Evolutionary conservation across 306 rosid species (phyloP).

Genomic region (Pueraria montana): DNA sequence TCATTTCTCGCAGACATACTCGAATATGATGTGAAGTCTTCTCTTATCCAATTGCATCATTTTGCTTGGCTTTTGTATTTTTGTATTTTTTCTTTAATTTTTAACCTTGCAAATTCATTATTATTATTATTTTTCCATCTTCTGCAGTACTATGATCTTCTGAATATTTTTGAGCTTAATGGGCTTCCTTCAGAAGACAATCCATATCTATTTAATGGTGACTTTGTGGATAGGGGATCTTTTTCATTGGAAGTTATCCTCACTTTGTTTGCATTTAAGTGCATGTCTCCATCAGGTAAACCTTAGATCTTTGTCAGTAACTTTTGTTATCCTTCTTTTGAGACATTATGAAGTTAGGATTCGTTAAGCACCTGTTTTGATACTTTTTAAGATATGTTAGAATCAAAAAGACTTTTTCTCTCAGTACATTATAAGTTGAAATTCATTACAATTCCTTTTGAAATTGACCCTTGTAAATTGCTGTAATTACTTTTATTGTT

Average conservation of each 20-base stretch:
- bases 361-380: slow-evolving; percentile 8
- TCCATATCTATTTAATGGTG: slow-evolving; percentile 97
- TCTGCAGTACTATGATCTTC: slow-evolving; percentile 93
- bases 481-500: slow-evolving; percentile 21
- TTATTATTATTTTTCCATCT: slow-evolving; percentile 27
- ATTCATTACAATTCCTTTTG: neutral
- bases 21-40: slow-evolving; percentile 19
- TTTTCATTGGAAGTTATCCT: slow-evolving; percentile 98
- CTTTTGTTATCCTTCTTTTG: slow-evolving; percentile 18
- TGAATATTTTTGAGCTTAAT: slow-evolving; percentile 97
- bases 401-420: neutral
- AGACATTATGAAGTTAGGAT: neutral
- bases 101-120: neutral
- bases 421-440: neutral
- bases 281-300: slow-evolving; percentile 98
- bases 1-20: neutral
- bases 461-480: slow-evolving; percentile 7
- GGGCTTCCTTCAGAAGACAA: slow-evolving; percentile 99
- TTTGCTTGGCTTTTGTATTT: slow-evolving; percentile 13
- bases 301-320: slow-evolving; percentile 21
- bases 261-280: slow-evolving; percentile 95
- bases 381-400: slow-evolving; percentile 5
- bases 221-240: slow-evolving; percentile 99
- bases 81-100: neutral
- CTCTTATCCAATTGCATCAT: slow-evolving; percentile 21